phyloP scores from a whole-genome alignment of 352 stramenopile species.

The Peronospora farinosa region DNA sequence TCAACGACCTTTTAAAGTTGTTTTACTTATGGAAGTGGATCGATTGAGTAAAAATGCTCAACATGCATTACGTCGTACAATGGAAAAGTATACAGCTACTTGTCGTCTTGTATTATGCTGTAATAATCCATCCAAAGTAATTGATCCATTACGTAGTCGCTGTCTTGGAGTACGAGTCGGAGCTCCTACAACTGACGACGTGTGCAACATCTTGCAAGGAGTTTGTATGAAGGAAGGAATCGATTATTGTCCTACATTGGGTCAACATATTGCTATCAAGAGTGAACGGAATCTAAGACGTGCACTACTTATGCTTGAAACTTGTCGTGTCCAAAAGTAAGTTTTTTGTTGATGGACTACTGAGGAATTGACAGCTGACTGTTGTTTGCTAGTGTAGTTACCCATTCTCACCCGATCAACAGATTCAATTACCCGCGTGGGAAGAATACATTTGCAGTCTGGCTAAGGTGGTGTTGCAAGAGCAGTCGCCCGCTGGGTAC shows the following conservation, averaged over 20 bases:
- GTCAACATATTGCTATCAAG: slow-evolving; percentile 86
- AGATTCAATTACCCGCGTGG: slow-evolving; percentile 91
- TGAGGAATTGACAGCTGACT: background rate
- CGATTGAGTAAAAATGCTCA: slow-evolving; percentile 96
- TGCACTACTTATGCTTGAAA: slow-evolving; percentile 97
- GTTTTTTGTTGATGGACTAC: background rate
- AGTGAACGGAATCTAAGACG: slow-evolving; percentile 94
- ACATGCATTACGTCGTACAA: slow-evolving; percentile 94
- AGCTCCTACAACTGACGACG: slow-evolving; percentile 87
- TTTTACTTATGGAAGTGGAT: slow-evolving; percentile 97
- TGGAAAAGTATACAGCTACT: slow-evolving; percentile 93
- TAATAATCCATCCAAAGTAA: slow-evolving; percentile 95
- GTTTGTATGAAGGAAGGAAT: slow-evolving; percentile 91
- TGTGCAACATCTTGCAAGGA: slow-evolving; percentile 84
- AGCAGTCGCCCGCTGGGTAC: slow-evolving; percentile 91
- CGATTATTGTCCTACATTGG: slow-evolving; percentile 82
- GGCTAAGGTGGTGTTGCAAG: slow-evolving; percentile 89
- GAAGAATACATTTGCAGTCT: slow-evolving; percentile 95
- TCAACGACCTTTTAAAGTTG: slow-evolving; percentile 83
- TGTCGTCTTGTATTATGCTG: slow-evolving; percentile 97
- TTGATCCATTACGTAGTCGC: slow-evolving; percentile 94
- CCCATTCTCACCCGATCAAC: slow-evolving; percentile 76
- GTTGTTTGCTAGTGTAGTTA: slow-evolving; percentile 40
- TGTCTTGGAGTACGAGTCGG: slow-evolving; percentile 93
- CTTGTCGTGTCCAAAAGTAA: slow-evolving; percentile 77